These are phyloP conservation scores for Tolypocladium tundrense DNA, from an alignment of 2,329 filamentous ascomycete species.

Conservation along the genomic window DNA sequence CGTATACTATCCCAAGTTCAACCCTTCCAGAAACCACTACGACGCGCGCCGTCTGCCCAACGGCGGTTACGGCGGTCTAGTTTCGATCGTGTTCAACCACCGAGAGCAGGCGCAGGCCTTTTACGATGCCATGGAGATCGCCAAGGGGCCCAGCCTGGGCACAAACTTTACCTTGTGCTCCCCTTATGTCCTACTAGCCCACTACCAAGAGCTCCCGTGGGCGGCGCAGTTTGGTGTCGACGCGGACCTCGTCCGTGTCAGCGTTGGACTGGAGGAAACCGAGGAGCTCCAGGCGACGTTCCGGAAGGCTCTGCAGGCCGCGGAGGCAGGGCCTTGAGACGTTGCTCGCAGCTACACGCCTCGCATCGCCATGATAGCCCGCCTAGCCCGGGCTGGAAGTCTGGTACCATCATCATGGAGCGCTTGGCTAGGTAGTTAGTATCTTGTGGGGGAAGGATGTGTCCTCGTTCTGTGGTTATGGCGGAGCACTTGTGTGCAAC, in stretches of 20 bases:
- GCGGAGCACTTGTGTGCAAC: neutral
- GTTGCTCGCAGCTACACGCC: neutral
- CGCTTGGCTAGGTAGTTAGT: neutral
- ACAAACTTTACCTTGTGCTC: conserved; percentile 94
- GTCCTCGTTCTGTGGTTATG: neutral
- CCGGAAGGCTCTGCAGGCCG: conserved; percentile 56
- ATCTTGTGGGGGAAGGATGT: neutral
- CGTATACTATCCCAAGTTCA: conserved; percentile 81
- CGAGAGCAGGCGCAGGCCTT: conserved; percentile 66
- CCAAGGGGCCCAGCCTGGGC: conserved; percentile 88
- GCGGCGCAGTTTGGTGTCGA: conserved; percentile 73
- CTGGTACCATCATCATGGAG: neutral
- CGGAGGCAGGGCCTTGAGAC: conserved; percentile 9
- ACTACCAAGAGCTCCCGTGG: conserved; percentile 91
- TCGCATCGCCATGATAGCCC: neutral
- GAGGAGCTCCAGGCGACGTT: conserved; percentile 55
- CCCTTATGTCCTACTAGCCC: conserved; percentile 84
- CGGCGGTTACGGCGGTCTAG: conserved; percentile 81
- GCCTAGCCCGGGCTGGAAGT: neutral
- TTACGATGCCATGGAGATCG: conserved; percentile 75
- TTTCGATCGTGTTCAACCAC: conserved; percentile 72
- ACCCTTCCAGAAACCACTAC: conserved; percentile 59
- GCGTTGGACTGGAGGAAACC: conserved; percentile 79
- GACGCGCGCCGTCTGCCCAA: conserved; percentile 63
- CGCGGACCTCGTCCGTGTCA: conserved; percentile 70